These are phyloP conservation scores for Tolypocladium cylindrosporum DNA, from an alignment of 2,329 filamentous ascomycete species.

Conservation along the genomic window DNA sequence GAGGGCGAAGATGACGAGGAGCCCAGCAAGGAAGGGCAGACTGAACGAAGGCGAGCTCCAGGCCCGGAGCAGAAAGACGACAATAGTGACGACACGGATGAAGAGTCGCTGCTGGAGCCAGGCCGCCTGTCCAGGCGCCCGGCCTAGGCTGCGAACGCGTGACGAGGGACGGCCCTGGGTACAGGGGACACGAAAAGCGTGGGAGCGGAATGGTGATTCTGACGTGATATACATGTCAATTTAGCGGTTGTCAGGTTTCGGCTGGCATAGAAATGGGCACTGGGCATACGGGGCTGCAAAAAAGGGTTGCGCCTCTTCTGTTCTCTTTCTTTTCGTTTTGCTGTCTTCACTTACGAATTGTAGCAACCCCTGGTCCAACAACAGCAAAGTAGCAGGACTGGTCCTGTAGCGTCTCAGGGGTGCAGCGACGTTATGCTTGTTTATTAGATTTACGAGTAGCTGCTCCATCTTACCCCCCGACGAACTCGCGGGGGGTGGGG, in stretches of 20 bases:
- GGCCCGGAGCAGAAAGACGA: constrained; percentile 5
- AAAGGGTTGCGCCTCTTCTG: not conserved
- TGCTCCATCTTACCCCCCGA: not conserved
- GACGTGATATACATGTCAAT: not conserved
- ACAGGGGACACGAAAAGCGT: not conserved
- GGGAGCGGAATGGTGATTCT: constrained; percentile 3
- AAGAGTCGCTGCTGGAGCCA: constrained; percentile 16
- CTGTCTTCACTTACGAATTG: not conserved
- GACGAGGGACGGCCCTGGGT: constrained; percentile 3
- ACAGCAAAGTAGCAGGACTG: not conserved
- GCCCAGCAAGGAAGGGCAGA: not conserved
- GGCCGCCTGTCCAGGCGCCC: constrained; percentile 19
- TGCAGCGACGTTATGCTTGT: not conserved
- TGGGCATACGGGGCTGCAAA: not conserved
- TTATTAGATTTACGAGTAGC: not conserved
- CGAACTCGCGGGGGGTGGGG: not conserved
- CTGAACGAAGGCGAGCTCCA: not conserved
- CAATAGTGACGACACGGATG: constrained; percentile 16
- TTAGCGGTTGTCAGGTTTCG: not conserved
- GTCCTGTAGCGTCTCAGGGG: not conserved
- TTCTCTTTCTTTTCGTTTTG: not conserved
- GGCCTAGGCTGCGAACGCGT: constrained; percentile 23
- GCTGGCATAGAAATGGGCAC: not conserved
- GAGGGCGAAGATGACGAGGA: constrained; percentile 10
- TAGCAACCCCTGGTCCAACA: not conserved